Evolutionary conservation across 768 basidiomycete species (phyloP).

Genomic region (Suillus spraguei): DNA sequence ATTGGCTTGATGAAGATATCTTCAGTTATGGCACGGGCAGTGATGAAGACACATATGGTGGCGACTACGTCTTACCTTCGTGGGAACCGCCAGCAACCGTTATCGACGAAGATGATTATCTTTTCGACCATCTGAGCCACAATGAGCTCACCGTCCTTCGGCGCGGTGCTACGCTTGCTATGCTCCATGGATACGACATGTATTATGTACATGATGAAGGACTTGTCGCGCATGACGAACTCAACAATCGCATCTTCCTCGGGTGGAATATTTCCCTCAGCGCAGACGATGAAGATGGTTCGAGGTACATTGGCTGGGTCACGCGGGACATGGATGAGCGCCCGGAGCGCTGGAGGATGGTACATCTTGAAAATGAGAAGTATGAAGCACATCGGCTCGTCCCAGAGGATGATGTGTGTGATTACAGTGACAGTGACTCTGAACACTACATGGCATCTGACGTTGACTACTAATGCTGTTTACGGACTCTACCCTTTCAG

Average conservation of each 20-base stretch:
- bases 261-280: constrained; percentile 69
- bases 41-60: constrained; percentile 40
- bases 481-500: background rate
- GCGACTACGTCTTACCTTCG: constrained; percentile 44
- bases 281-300: constrained; percentile 43
- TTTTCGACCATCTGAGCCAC: constrained; percentile 36
- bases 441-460: constrained; percentile 38
- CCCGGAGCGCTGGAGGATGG: constrained; percentile 47
- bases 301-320: constrained; percentile 42
- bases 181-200: constrained; percentile 60
- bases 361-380: constrained; percentile 40
- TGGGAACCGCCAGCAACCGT: constrained; percentile 61
- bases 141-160: constrained; percentile 48
- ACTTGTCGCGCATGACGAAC: constrained; percentile 46
- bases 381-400: constrained; percentile 45
- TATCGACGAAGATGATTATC: constrained; percentile 37
- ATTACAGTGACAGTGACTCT: constrained; percentile 41
- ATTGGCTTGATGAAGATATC: constrained; percentile 29
- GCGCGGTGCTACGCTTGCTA: constrained; percentile 59
- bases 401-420: constrained; percentile 34
- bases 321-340: constrained; percentile 41
- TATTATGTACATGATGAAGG: constrained; percentile 57
- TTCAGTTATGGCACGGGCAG: constrained; percentile 38
- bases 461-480: background rate
- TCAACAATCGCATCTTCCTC: constrained; percentile 52